phyloP scores from a whole-genome alignment of 768 basidiomycete species.

The Amyloporia xantha region DNA sequence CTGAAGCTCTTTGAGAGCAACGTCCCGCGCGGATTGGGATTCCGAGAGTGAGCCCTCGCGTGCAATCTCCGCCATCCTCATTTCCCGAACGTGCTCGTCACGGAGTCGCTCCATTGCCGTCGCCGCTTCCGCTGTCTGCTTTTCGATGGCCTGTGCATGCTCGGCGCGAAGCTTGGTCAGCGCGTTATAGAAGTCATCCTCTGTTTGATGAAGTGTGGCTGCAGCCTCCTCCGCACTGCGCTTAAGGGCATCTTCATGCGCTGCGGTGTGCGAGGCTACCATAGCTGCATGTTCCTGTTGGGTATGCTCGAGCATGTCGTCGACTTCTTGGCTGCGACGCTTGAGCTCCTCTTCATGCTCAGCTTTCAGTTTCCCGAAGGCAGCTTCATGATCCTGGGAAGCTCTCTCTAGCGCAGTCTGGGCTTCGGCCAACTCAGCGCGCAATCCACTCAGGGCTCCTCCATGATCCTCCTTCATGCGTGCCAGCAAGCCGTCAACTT shows the following conservation, averaged over 20 bases:
- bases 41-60: slow-evolving; percentile 69
- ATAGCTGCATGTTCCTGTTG: slow-evolving; percentile 48
- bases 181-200: slow-evolving; percentile 78
- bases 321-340: slow-evolving; percentile 48
- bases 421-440: slow-evolving; percentile 25
- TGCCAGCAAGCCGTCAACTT: slow-evolving; percentile 36
- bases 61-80: slow-evolving; percentile 70
- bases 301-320: slow-evolving; percentile 41
- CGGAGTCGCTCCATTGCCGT: slow-evolving; percentile 63
- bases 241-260: slow-evolving; percentile 51
- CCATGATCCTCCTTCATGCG: slow-evolving; percentile 41
- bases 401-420: slow-evolving; percentile 25
- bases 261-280: slow-evolving; percentile 50
- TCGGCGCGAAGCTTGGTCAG: slow-evolving; percentile 70
- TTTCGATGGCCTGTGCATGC: slow-evolving; percentile 60
- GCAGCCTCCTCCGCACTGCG: slow-evolving; percentile 55
- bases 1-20: slow-evolving; percentile 59
- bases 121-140: slow-evolving; percentile 51
- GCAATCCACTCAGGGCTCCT: slow-evolving; percentile 35
- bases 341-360: slow-evolving; percentile 37
- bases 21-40: slow-evolving; percentile 59
- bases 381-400: slow-evolving; percentile 51
- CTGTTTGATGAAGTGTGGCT: slow-evolving; percentile 55
- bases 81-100: slow-evolving; percentile 68
- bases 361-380: slow-evolving; percentile 47